These are phyloP conservation scores for Picea sitchensis DNA, from an alignment of 75 land plant species.

Conservation along the genomic window DNA sequence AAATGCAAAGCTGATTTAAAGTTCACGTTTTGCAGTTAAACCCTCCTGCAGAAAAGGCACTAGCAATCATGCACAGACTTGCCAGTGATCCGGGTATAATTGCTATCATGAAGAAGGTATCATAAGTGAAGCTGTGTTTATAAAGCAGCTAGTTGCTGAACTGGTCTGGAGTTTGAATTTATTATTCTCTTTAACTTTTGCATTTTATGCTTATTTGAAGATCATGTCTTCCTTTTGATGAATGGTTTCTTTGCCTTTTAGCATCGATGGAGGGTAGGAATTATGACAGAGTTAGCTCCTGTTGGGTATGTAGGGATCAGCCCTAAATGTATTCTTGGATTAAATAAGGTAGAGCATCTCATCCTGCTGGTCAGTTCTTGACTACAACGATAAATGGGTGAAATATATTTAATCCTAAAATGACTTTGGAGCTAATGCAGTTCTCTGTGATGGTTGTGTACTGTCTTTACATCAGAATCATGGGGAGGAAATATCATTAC, in stretches of 20 bases:
- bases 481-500: conserved; percentile 94
- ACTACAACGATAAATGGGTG: background rate
- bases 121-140: background rate
- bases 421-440: too few species aligned
- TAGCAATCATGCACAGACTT: conserved; percentile 85
- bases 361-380: background rate
- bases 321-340: conserved; percentile 89
- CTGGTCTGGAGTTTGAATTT: background rate
- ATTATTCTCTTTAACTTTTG: conserved; percentile 3
- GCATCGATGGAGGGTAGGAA: conserved; percentile 93
- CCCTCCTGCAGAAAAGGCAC: conserved; percentile 79
- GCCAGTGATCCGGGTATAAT: conserved; percentile 96
- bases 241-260: conserved; percentile 20
- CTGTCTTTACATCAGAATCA: conserved; percentile 51
- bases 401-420: background rate
- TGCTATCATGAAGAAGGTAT: conserved; percentile 97
- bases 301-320: conserved; percentile 92
- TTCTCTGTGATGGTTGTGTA: background rate
- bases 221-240: background rate
- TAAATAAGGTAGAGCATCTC: conserved; percentile 71
- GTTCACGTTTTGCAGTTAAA: conserved; percentile 44
- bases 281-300: conserved; percentile 99
- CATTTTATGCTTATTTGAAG: conserved; percentile 1
- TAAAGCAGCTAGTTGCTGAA: conserved; percentile 5
- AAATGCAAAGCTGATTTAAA: too few species aligned